These are phyloP conservation scores for Psilocybe cyanescens DNA, from an alignment of 768 basidiomycete genomes.

Conservation along the genomic window DNA sequence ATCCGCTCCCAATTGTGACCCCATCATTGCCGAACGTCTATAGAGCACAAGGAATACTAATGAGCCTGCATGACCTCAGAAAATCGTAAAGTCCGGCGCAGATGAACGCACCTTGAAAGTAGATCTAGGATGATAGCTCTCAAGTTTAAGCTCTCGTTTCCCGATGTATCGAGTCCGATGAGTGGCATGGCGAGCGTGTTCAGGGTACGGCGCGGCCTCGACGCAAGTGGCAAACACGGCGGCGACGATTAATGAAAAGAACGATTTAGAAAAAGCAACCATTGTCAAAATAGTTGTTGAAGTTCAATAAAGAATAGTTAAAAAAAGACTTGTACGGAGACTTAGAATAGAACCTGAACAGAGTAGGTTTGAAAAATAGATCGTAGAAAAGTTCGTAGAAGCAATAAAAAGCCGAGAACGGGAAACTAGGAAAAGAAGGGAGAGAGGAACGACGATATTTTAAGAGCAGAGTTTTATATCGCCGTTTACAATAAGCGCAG, in stretches of 20 bases:
- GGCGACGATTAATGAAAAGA: conserved; percentile 29
- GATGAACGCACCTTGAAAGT: conserved; percentile 22
- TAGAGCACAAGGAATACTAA: not conserved
- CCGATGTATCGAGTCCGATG: conserved; percentile 32
- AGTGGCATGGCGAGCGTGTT: conserved; percentile 30
- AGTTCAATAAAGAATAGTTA: not conserved
- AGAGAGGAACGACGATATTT: not conserved
- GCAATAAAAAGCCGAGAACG: not conserved
- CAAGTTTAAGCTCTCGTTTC: conserved; percentile 22
- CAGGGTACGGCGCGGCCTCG: conserved; percentile 36
- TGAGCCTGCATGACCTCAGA: not conserved
- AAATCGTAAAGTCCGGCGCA: not conserved
- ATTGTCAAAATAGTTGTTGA: conserved; percentile 28
- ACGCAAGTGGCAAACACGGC: conserved; percentile 24
- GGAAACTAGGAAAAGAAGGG: not conserved
- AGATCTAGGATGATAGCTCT: conserved; percentile 24
- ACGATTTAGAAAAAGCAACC: conserved; percentile 27
- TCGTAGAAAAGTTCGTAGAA: too few relatives aligned
- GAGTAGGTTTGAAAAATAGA: too few relatives aligned
- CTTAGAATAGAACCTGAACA: too few relatives aligned
- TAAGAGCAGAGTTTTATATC: not conserved
- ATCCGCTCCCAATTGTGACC: not conserved
- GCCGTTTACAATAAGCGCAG: conserved; percentile 22
- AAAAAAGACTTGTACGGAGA: too few relatives aligned
- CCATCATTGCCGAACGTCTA: conserved; percentile 14